Percentiles rank a stretch among this genome's conserved stretches.
These are phyloP conservation scores for Pseudocercospora vitis DNA, from an alignment of 2,329 filamentous ascomycete genomes.

Conservation along the genomic window DNA sequence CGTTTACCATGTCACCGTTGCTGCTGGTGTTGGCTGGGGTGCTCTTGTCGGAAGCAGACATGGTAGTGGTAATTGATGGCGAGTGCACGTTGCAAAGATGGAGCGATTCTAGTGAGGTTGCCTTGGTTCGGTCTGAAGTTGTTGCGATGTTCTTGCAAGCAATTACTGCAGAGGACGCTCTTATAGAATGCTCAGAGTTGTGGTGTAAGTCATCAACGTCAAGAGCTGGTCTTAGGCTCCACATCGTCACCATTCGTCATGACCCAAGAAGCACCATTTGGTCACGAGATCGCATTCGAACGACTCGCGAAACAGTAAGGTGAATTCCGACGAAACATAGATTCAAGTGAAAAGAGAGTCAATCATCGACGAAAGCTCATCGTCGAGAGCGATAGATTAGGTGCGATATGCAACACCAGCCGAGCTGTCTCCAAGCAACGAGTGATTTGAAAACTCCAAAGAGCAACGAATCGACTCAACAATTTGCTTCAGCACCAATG, in stretches of 20 bases:
- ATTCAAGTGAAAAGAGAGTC: background rate
- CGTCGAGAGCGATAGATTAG: slow-evolving; percentile 2
- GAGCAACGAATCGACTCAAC: background rate
- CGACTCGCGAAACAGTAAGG: background rate
- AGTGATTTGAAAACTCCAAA: background rate
- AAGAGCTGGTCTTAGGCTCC: background rate
- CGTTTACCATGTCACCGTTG: background rate
- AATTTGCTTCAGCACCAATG: background rate
- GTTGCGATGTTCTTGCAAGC: too few relatives aligned
- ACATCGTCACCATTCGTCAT: slow-evolving; percentile 4
- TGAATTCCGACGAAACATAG: background rate
- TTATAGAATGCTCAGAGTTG: background rate
- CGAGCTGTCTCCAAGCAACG: background rate
- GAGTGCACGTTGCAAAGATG: background rate
- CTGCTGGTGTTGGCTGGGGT: background rate
- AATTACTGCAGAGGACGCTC: background rate
- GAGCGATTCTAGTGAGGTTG: too few relatives aligned
- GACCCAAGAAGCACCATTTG: background rate
- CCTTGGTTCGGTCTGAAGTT: too few relatives aligned
- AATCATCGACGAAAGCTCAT: background rate
- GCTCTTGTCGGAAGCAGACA: slow-evolving; percentile 5
- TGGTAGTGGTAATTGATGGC: background rate
- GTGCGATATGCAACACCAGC: background rate
- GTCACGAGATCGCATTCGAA: background rate
- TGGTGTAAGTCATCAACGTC: background rate